Evolutionary conservation across 2,329 filamentous ascomycete genomes (phyloP).

Genomic region (Sclerotinia trifoliorum): DNA sequence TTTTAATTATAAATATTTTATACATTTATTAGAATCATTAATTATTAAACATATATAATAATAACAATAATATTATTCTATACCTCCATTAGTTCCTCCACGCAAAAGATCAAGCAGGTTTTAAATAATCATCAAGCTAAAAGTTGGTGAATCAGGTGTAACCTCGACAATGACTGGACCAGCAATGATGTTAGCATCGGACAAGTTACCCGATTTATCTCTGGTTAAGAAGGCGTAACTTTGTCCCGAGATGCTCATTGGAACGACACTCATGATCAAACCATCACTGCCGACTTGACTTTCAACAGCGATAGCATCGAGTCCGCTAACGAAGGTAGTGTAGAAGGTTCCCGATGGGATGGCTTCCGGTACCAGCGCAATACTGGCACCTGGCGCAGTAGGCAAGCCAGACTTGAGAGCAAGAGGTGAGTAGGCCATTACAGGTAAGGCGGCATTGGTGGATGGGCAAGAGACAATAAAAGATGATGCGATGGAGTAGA

Average conservation of each 20-base stretch:
- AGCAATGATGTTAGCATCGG: slow-evolving; percentile 43
- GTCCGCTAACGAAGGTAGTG: slow-evolving; percentile 41
- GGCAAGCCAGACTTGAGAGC: slow-evolving; percentile 35
- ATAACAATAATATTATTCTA: no score
- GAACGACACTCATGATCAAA: slow-evolving; percentile 37
- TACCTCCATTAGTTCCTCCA: neutral
- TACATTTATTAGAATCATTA: no score
- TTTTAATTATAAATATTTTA: no score
- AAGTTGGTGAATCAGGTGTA: slow-evolving; percentile 35
- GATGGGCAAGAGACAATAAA: slow-evolving; percentile 60
- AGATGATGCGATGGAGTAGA: slow-evolving; percentile 61
- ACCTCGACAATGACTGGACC: slow-evolving; percentile 42
- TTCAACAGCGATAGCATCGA: slow-evolving; percentile 40
- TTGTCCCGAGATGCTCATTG: slow-evolving; percentile 41
- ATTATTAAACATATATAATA: no score
- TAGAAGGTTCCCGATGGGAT: slow-evolving; percentile 36
- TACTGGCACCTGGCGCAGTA: slow-evolving; percentile 28
- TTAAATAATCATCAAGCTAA: slow-evolving; percentile 30
- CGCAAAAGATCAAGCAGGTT: neutral
- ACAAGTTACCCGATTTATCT: slow-evolving; percentile 40
- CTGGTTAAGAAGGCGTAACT: slow-evolving; percentile 45
- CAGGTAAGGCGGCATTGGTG: slow-evolving; percentile 54
- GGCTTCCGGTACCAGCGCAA: slow-evolving; percentile 35
- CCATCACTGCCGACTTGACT: slow-evolving; percentile 35
- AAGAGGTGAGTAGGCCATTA: slow-evolving; percentile 59